Base-by-base conservation (phyloP, 495 filamentous ascomycete species). In the Xylaria sp. region DNA sequence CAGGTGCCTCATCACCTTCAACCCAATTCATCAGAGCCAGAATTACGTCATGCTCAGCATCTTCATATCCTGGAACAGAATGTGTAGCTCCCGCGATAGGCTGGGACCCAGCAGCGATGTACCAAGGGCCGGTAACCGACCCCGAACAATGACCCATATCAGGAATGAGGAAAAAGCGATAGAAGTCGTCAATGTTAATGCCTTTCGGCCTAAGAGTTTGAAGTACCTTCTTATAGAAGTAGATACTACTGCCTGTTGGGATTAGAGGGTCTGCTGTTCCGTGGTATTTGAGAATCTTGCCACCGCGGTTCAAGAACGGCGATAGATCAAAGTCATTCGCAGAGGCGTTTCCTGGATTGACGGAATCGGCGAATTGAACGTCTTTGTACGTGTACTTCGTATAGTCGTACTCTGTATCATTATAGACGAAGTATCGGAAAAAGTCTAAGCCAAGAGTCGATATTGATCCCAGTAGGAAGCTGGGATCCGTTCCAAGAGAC, bases 271-370 rank as follows among this genome's bases (percentile, higher is more conserved):
- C 89, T 15, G 81, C 78, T 1, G 81, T 58, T 3, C 88, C 88
- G 67, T 90, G 88, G 68, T 90, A 90, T 58, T 84, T 77, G 53
- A 90, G 63, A 0, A 89, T 75, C 72, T 90, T 90, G 21, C 86
- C 87, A 14, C 88, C 87, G 17, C 80, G 76, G 0, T 74, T 67
- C 9, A 80, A 53, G 71, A 84, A 89, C 0, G 79, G 78, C 0
- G 80, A 78, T 26, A 90, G 72, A 65, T 88, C 83, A 72, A 83
- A 87, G 11, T 86, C 75, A 61, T 81, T 76, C 0, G 87, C 87
- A 19, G 74, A 69, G 2, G 74, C 80, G 72, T 76, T 74, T 17
- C 80, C 80, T 0, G 80, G 77, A 62, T 81, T 77, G 21, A 82
- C 71, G 26, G 74, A 73, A 21, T 79, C 76, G 9, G 80, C 76